These are phyloP conservation scores for Glycine latifolia DNA, from an alignment of 306 rosid genomes.

Conservation along the genomic window DNA sequence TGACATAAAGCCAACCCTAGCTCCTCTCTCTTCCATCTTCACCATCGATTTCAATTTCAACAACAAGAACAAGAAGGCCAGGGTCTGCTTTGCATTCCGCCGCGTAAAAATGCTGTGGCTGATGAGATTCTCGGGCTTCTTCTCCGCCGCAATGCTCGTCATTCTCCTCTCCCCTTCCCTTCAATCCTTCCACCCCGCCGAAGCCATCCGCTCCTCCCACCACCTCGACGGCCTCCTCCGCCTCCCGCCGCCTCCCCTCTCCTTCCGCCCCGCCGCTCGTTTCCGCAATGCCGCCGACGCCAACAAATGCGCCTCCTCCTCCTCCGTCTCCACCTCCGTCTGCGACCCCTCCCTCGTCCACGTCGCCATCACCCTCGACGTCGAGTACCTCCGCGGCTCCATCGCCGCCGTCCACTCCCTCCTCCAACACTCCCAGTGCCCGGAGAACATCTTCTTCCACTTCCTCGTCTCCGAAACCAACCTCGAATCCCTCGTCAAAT, in stretches of 20 bases:
- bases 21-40: constrained; percentile 34
- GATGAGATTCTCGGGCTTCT: constrained; percentile 63
- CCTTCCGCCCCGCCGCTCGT: constrained; percentile 53
- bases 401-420: constrained; percentile 77
- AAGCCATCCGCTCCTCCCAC: constrained; percentile 70
- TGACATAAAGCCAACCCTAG: constrained; percentile 55
- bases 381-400: constrained; percentile 76
- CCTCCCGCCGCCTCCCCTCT: constrained; percentile 39
- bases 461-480: constrained; percentile 61
- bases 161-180: constrained; percentile 69
- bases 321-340: background rate
- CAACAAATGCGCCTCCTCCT: constrained; percentile 52
- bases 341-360: constrained; percentile 71
- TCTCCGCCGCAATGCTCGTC: constrained; percentile 70
- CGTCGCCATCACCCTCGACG: constrained; percentile 73
- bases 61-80: background rate
- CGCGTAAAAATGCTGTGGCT: constrained; percentile 64
- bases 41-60: constrained; percentile 45
- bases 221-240: constrained; percentile 58
- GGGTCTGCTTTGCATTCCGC: background rate
- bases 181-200: constrained; percentile 74
- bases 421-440: constrained; percentile 68
- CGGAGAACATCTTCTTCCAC: constrained; percentile 71
- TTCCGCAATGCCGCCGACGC: constrained; percentile 62
- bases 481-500: constrained; percentile 55